These are phyloP conservation scores for Colletotrichum euphorbiae DNA, from an alignment of 2,329 filamentous ascomycete species.

Conservation along the genomic window DNA sequence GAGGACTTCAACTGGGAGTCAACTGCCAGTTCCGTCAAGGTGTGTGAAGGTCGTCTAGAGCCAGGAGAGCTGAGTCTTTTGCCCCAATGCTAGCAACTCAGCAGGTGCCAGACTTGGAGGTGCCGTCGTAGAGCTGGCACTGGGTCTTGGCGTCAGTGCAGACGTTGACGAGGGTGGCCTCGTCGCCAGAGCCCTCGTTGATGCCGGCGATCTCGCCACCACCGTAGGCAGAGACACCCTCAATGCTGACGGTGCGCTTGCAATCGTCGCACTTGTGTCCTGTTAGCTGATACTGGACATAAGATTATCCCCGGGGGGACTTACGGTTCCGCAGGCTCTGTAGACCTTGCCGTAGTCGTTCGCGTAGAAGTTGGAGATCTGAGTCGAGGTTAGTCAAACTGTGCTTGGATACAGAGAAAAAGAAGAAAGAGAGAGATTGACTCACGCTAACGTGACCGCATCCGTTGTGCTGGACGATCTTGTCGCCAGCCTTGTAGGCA, in stretches of 20 bases:
- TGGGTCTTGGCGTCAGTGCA: constrained; percentile 44
- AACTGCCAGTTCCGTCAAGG: not conserved
- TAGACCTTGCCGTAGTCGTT: constrained; percentile 61
- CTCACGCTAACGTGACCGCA: constrained; percentile 54
- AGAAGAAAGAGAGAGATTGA: not conserved
- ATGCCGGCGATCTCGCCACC: constrained; percentile 56
- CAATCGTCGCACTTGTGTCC: constrained; percentile 41
- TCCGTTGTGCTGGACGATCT: constrained; percentile 61
- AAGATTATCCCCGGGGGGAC: no score
- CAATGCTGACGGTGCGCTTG: constrained; percentile 58
- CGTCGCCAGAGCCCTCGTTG: constrained; percentile 54
- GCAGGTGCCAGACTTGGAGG: constrained; percentile 42
- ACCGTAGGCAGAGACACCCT: constrained; percentile 52
- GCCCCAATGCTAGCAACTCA: not conserved
- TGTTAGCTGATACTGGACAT: not conserved
- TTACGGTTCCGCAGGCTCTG: constrained; percentile 35
- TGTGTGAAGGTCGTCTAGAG: not conserved
- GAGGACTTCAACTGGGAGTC: not conserved
- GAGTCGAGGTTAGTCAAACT: not conserved
- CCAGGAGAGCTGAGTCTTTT: not conserved
- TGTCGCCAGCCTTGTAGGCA: constrained; percentile 57
- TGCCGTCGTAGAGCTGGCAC: constrained; percentile 45
- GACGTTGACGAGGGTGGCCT: constrained; percentile 44
- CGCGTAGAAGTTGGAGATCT: constrained; percentile 55
- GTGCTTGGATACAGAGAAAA: not conserved